A percentile compares a stretch with the other conserved stretches of the same genome.
phyloP scores from a whole-genome alignment of 2,329 filamentous ascomycete species.

The Aspergillus japonicus region DNA sequence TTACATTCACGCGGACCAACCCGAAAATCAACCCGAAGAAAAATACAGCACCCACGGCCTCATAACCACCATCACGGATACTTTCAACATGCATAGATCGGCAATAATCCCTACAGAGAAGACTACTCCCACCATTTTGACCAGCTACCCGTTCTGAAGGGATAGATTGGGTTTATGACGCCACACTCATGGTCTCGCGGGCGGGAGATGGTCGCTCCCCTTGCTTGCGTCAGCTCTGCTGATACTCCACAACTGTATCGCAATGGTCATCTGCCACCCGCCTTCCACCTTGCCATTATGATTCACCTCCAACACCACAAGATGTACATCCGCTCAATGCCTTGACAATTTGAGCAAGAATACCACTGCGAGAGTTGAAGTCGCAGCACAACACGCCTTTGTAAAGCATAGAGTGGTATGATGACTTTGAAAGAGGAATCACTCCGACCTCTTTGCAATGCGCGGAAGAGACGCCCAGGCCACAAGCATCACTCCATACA shows the following conservation, averaged over 20 bases:
- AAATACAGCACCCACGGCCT: too few species aligned
- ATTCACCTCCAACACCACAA: not conserved
- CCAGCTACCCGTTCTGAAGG: not conserved
- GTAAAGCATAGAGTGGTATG: not conserved
- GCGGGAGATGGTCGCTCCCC: not conserved
- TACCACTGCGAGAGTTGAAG: not conserved
- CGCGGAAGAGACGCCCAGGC: constrained; percentile 54
- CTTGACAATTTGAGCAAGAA: not conserved
- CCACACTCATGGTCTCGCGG: not conserved
- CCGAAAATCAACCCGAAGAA: too few species aligned
- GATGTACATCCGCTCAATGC: too few species aligned
- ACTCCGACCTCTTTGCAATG: constrained; percentile 52
- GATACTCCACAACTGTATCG: not conserved
- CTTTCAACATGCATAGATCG: too few species aligned
- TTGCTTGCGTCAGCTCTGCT: not conserved
- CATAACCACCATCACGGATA: too few species aligned
- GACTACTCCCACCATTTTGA: not conserved
- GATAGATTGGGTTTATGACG: not conserved
- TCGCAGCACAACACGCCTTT: not conserved
- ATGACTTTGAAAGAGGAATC: not conserved
- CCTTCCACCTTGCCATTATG: not conserved
- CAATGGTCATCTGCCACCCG: not conserved
- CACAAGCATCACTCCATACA: constrained; percentile 55
- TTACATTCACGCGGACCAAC: too few species aligned
- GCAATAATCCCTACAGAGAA: too few species aligned